Conservation (phyloP, 352 stramenopile genomes). For the Saprolegnia parasitica region DNA sequence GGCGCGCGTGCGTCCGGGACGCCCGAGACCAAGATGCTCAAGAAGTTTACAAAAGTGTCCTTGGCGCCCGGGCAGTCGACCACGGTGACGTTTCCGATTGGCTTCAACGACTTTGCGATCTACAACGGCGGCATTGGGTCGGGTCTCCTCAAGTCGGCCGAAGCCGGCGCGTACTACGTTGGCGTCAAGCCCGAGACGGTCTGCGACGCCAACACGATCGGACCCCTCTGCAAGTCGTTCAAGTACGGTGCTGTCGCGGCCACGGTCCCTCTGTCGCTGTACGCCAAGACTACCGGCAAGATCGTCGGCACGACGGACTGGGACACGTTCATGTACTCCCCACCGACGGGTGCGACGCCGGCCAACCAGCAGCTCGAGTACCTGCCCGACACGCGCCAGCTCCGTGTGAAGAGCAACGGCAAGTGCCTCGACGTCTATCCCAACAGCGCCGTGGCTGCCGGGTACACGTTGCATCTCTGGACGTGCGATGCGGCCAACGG, state of each 20-base stretch:
- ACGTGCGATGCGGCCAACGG: conserved; percentile 45
- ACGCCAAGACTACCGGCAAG: neutral
- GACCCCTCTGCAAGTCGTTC: neutral
- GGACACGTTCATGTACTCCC: neutral
- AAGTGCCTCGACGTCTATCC: conserved; percentile 33
- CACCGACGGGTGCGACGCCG: neutral
- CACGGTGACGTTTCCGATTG: conserved; percentile 37
- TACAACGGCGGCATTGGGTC: conserved; percentile 53
- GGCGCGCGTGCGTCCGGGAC: conserved; percentile 53
- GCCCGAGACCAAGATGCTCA: conserved; percentile 74
- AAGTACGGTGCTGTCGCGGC: neutral
- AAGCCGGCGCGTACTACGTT: conserved; percentile 60
- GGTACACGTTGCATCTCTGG: conserved; percentile 40
- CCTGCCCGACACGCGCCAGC: neutral
- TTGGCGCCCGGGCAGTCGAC: conserved; percentile 43
- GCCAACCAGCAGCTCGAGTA: neutral
- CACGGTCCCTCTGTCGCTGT: neutral
- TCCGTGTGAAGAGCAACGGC: conserved; percentile 24
- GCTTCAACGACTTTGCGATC: conserved; percentile 50
- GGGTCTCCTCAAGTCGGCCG: conserved; percentile 54
- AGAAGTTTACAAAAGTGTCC: conserved; percentile 69
- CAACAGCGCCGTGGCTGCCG: neutral
- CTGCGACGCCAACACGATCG: conserved; percentile 38
- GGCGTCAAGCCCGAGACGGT: conserved; percentile 64
- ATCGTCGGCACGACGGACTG: neutral